phyloP scores from a whole-genome alignment of 148 eudicot genomes.

The Tetragonia tetragonoides region DNA sequence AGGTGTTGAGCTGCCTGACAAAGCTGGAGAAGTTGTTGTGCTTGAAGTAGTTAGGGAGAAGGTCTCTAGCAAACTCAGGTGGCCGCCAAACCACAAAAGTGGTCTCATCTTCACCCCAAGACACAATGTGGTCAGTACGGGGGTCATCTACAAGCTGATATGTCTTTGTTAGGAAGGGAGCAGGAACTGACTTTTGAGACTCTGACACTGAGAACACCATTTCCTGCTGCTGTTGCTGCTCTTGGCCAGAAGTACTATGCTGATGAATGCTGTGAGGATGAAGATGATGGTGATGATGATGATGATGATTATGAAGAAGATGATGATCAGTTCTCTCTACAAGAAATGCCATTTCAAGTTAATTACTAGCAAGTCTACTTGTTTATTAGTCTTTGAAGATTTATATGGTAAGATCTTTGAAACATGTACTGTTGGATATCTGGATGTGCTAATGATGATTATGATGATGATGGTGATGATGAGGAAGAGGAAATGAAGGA shows the following conservation, averaged over 20 bases:
- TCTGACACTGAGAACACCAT: slow-evolving; percentile 39
- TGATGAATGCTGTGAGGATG: slow-evolving; percentile 12
- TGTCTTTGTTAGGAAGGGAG: slow-evolving; percentile 58
- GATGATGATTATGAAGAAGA: slow-evolving; percentile 16
- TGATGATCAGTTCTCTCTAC: slow-evolving; percentile 33
- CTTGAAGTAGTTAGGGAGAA: slow-evolving; percentile 67
- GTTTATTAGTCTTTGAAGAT: neutral
- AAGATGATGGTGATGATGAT: slow-evolving; percentile 13
- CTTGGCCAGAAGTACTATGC: neutral
- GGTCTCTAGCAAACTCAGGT: slow-evolving; percentile 60
- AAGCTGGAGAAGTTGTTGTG: slow-evolving; percentile 71
- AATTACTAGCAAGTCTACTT: neutral
- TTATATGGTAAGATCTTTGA: slow-evolving; percentile 22
- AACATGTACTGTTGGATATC: slow-evolving; percentile 16
- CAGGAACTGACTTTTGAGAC: slow-evolving; percentile 40
- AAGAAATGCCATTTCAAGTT: slow-evolving; percentile 26
- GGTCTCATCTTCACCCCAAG: slow-evolving; percentile 57
- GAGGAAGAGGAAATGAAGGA: slow-evolving; percentile 6
- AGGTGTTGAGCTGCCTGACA: slow-evolving; percentile 64
- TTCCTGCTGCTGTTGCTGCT: slow-evolving; percentile 26
- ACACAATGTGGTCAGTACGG: slow-evolving; percentile 50
- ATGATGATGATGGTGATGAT: slow-evolving; percentile 12
- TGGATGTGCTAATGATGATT: slow-evolving; percentile 6
- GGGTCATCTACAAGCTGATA: slow-evolving; percentile 57
- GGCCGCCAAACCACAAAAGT: slow-evolving; percentile 64